A percentile compares a stretch with the other conserved stretches of the same genome.
Conservation (phyloP, 2,329 filamentous ascomycete species). For the Exophiala mesophila region DNA sequence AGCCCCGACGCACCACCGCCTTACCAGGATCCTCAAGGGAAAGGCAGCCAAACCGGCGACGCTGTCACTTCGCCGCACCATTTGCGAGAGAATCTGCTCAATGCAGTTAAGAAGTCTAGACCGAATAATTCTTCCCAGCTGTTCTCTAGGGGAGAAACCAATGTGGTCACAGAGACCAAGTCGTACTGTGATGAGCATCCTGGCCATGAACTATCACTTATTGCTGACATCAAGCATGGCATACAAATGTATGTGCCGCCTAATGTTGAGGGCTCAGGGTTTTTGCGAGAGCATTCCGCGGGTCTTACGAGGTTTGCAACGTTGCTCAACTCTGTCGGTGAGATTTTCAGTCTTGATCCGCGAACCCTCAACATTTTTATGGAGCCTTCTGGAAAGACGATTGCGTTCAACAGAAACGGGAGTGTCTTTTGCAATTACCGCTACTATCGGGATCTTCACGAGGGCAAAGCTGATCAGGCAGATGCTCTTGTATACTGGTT, state of each 20-base stretch:
- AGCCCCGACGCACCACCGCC: conserved; percentile 34
- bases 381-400: conserved; percentile 70
- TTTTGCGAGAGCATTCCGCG: conserved; percentile 57
- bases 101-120: conserved; percentile 72
- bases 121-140: conserved; percentile 68
- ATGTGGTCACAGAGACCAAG: conserved; percentile 71
- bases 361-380: conserved; percentile 80
- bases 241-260: conserved; percentile 69
- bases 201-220: conserved; percentile 66
- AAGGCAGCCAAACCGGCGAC: conserved; percentile 18
- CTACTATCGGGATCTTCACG: conserved; percentile 78
- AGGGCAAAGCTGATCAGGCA: conserved; percentile 49
- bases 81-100: conserved; percentile 54
- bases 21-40: conserved; percentile 33
- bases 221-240: conserved; percentile 64
- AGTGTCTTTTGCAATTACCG: conserved; percentile 91
- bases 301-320: conserved; percentile 65
- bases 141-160: conserved; percentile 68
- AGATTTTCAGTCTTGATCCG: conserved; percentile 66
- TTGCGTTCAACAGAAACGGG: conserved; percentile 85
- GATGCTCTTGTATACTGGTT: conserved; percentile 85
- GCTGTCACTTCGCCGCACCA: conserved; percentile 40
- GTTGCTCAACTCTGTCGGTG: conserved; percentile 64
- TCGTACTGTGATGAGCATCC: conserved; percentile 80
- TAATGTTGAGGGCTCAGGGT: conserved; percentile 45